These are phyloP conservation scores for Ploettnerulaceae sp. DNA, from an alignment of 2,329 filamentous ascomycete genomes.

Conservation along the genomic window DNA sequence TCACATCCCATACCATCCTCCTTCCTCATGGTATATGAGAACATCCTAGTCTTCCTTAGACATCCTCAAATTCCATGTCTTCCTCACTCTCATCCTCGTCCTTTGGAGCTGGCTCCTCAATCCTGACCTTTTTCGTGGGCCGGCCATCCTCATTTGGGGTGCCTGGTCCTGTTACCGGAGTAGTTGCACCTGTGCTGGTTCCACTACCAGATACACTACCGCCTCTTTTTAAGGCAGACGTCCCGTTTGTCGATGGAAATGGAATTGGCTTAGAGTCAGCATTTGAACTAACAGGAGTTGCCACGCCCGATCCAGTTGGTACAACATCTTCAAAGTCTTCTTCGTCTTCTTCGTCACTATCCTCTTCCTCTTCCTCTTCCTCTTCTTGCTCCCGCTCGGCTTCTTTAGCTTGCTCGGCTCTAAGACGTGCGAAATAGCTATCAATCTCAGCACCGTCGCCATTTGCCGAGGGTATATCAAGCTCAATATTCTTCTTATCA, in stretches of 20 bases:
- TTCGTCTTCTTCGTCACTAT: conserved; percentile 43
- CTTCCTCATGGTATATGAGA: not conserved
- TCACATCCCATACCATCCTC: not conserved
- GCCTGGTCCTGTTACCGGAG: conserved; percentile 33
- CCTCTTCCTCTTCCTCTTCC: conserved; percentile 44
- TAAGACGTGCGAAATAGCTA: conserved; percentile 62
- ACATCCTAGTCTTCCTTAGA: conserved; percentile 30
- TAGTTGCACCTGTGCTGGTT: conserved; percentile 32
- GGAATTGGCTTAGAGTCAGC: conserved; percentile 12
- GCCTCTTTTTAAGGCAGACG: conserved; percentile 29
- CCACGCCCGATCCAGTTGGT: conserved; percentile 25
- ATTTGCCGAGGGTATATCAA: conserved; percentile 38
- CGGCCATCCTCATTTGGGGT: conserved; percentile 40
- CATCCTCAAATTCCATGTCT: conserved; percentile 56
- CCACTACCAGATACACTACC: conserved; percentile 30
- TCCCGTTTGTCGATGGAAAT: conserved; percentile 16
- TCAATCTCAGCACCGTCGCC: conserved; percentile 56
- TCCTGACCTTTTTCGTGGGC: conserved; percentile 56
- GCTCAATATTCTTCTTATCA: conserved; percentile 44
- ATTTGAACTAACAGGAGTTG: conserved; percentile 30
- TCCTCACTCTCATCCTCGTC: conserved; percentile 46
- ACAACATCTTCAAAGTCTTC: conserved; percentile 45
- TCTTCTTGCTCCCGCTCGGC: conserved; percentile 46
- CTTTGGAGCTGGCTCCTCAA: conserved; percentile 45
- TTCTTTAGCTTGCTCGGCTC: conserved; percentile 52